Evolutionary conservation across 2,329 filamentous ascomycete genomes (phyloP).

Genomic region (Fusarium nodosum): DNA sequence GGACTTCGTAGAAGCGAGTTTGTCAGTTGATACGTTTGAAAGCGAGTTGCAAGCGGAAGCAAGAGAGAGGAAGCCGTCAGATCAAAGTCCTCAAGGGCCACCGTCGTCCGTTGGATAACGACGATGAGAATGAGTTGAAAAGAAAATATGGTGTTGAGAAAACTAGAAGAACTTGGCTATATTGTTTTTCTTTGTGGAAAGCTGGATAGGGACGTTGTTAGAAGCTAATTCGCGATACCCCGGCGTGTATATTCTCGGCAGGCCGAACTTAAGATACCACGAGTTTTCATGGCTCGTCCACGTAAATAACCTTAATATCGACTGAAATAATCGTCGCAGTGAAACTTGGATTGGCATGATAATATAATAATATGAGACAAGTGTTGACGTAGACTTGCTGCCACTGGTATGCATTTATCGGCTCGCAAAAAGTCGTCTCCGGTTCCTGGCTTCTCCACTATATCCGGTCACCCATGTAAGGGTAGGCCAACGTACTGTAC

Average conservation of each 20-base stretch:
- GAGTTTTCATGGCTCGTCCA: conserved; percentile 6
- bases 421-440: conserved; percentile 52
- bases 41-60: conserved; percentile 68
- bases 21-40: conserved; percentile 82
- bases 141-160: not conserved
- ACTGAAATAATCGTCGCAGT: not conserved
- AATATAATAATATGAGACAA: not conserved
- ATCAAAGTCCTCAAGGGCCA: conserved; percentile 46
- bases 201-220: conserved; percentile 2
- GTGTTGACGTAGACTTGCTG: conserved; percentile 19
- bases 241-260: conserved; percentile 13
- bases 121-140: not conserved
- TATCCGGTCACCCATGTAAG: conserved; percentile 37
- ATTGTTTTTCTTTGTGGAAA: not conserved
- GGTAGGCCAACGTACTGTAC: conserved; percentile 35
- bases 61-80: conserved; percentile 56
- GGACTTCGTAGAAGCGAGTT: conserved; percentile 92
- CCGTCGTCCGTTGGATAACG: conserved; percentile 41
- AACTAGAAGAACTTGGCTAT: not conserved
- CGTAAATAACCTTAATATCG: conserved; percentile 7
- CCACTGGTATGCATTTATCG: conserved; percentile 36
- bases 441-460: conserved; percentile 42
- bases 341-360: conserved; percentile 1
- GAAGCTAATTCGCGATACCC: conserved; percentile 22
- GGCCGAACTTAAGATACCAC: conserved; percentile 20